Base-by-base conservation (phyloP, 306 rosid species). In the Corylus avellana region DNA sequence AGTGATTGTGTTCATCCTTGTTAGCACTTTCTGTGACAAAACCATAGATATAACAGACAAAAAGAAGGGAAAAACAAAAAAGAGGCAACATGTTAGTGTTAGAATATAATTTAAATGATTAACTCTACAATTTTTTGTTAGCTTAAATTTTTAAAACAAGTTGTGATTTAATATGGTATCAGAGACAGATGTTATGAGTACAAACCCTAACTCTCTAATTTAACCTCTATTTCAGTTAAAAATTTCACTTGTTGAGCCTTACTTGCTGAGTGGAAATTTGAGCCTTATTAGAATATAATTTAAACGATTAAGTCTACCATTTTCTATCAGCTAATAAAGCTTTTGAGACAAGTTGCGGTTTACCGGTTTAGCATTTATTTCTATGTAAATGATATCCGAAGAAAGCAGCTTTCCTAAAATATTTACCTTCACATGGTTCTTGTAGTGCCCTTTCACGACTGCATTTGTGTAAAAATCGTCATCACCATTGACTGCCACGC, bases 1-100 rank as follows among this genome's bases (percentile, higher is more conserved):
- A 32, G 84, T 87, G 44, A 88, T 78, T 58, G 87, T 87, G 82
- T 88, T 90, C 44, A 80, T 76, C 83, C 94, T 88, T 10, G 82
- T 90, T 35, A 90, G 73, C 76, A 90, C 85, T 69, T n/a, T 88
- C 92, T 86, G 81, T 62, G 42, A 75, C 56, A 82, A 29, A 7
- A n/a, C 1, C 3, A 35, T 14, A 55, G 2, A 42, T 2, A 27
- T 9, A 32, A 2, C 9, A 13, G 57, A 69, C 44, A 27, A 12
- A 22, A 10, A 22, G 6, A 0, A 2, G 17, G 4, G 22, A 42
- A 42, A 42, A 0, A 16, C 35, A 6, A n/a, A 68, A 73, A 39
- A n/a, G 13, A 22, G 64, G 64, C 37, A 58, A 20, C 10, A 3
- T 39, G 44, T 39, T 39, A 39, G 4, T 39, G 44, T 39, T 4